phyloP scores from a whole-genome alignment of 2,329 filamentous ascomycete genomes.

The Rhynchosporium graminicola region DNA sequence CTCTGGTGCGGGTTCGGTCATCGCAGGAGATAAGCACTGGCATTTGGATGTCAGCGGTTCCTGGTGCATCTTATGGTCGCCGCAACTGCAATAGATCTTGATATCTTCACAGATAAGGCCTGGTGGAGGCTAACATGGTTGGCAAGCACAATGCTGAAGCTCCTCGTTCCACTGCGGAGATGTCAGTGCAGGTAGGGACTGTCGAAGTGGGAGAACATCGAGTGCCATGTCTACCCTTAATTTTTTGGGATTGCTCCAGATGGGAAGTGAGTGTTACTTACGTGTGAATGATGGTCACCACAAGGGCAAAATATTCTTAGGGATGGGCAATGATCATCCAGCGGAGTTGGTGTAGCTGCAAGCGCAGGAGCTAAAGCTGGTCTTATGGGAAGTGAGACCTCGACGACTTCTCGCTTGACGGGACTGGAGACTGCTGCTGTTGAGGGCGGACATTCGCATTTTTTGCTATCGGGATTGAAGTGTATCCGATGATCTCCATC shows the following conservation, averaged over 20 bases:
- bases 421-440: neutral
- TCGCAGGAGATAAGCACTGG: neutral
- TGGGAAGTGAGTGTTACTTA: neutral
- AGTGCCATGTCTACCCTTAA: too few relatives aligned
- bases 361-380: neutral
- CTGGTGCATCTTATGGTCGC: conserved; percentile 4
- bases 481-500: conserved; percentile 4
- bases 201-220: too few relatives aligned
- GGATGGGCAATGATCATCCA: neutral
- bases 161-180: neutral
- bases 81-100: neutral
- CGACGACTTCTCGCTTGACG: neutral
- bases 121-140: neutral
- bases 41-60: neutral
- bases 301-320: conserved; percentile 1
- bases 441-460: neutral
- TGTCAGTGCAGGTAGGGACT: neutral
- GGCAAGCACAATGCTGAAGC: conserved; percentile 1
- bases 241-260: too few relatives aligned
- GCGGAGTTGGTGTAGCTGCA: neutral
- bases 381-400: neutral
- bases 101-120: neutral
- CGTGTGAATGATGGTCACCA: neutral
- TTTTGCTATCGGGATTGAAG: neutral
- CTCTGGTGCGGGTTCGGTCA: conserved; percentile 1